A percentile compares a stretch with the other conserved stretches of the same genome.
These are phyloP conservation scores for Candida ortonii DNA, from an alignment of 805 yeast species.

Conservation along the genomic window DNA sequence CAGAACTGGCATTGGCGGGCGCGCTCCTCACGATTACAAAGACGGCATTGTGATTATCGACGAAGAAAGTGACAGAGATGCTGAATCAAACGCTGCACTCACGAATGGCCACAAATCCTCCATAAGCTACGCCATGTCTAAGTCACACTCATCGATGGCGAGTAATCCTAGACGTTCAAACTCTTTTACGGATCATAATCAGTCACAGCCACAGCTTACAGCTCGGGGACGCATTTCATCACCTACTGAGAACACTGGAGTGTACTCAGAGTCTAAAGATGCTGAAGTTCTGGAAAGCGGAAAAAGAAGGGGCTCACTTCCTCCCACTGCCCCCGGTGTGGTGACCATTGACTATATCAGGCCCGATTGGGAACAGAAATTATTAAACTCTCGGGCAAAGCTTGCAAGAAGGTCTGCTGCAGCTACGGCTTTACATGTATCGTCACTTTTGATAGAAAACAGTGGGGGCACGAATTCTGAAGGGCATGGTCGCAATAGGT, in stretches of 20 bases:
- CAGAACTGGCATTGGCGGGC: conserved; percentile 55
- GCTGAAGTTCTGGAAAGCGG: conserved; percentile 6
- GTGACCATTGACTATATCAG: conserved; percentile 78
- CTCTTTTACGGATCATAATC: conserved; percentile 9
- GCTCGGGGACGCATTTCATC: no score
- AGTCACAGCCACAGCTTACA: no score
- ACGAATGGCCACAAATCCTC: conserved; percentile 19
- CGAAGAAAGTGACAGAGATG: conserved; percentile 21
- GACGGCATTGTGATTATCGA: conserved; percentile 18
- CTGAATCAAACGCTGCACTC: conserved; percentile 2
- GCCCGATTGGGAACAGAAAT: conserved; percentile 87
- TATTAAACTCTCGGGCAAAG: conserved; percentile 68
- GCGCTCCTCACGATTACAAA: conserved; percentile 44
- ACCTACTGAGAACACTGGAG: background rate
- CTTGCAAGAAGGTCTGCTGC: conserved; percentile 87
- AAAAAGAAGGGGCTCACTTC: conserved; percentile 52
- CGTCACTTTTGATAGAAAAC: conserved; percentile 58
- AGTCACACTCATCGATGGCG: conserved; percentile 26
- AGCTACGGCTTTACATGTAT: conserved; percentile 90
- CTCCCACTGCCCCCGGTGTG: conserved; percentile 67
- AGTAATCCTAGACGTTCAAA: conserved; percentile 25
- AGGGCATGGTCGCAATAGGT: conserved; percentile 4
- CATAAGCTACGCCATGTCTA: conserved; percentile 26
- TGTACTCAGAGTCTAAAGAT: background rate
- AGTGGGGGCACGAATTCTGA: conserved; percentile 4